phyloP scores from a whole-genome alignment of 1,284 basidiomycete species.

The Lentinus polychrous region DNA sequence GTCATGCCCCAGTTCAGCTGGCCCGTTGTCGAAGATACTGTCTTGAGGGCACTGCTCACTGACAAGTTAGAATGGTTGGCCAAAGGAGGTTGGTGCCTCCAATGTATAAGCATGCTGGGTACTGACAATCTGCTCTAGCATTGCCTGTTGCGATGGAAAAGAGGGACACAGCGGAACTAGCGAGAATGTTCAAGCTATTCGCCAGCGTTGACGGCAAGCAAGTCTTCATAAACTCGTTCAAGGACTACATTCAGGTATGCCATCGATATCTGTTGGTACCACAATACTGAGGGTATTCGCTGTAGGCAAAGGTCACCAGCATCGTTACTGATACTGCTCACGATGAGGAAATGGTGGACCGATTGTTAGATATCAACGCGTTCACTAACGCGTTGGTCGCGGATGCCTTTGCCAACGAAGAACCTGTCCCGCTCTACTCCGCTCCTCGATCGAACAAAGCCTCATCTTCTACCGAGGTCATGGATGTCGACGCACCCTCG shows the following conservation, averaged over 20 bases:
- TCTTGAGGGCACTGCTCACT: constrained; percentile 46
- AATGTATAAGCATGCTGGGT: constrained; percentile 2
- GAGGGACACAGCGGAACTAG: constrained; percentile 43
- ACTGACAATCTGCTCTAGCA: constrained; percentile 31
- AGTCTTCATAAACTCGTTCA: constrained; percentile 58
- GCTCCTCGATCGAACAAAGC: constrained; percentile 7
- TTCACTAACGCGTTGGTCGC: constrained; percentile 50
- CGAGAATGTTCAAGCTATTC: constrained; percentile 58
- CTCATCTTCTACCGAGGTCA: constrained; percentile 8
- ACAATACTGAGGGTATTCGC: background rate
- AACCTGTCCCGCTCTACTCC: background rate
- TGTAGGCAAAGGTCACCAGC: constrained; percentile 41
- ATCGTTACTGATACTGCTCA: constrained; percentile 54
- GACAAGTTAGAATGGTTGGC: constrained; percentile 52
- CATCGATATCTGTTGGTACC: background rate
- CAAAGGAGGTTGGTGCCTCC: constrained; percentile 37
- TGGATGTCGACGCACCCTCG: constrained; percentile 23
- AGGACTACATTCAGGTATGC: constrained; percentile 47
- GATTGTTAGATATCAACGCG: constrained; percentile 66
- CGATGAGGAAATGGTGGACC: constrained; percentile 76
- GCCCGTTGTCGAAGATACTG: constrained; percentile 39
- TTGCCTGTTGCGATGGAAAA: constrained; percentile 51
- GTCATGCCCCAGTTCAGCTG: constrained; percentile 48
- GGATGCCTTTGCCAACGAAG: constrained; percentile 36
- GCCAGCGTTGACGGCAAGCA: constrained; percentile 50